Percentiles rank a stretch among this genome's conserved stretches.
These are phyloP conservation scores for Triangularia verruculosa DNA, from an alignment of 2,329 filamentous ascomycete genomes.

Conservation along the genomic window DNA sequence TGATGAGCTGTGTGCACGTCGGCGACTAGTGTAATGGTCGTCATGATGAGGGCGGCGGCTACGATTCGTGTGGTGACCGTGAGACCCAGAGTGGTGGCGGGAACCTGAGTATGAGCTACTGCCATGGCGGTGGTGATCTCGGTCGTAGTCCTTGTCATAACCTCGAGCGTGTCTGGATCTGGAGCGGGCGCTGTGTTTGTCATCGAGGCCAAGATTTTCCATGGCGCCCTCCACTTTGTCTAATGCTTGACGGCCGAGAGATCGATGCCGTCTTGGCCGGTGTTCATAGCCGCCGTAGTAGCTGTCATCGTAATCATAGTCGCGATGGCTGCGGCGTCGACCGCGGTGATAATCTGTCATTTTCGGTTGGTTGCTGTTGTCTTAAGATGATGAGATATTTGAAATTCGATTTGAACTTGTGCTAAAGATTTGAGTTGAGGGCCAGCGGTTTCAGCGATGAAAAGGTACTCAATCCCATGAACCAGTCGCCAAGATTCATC, in stretches of 20 bases:
- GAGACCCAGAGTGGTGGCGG: constrained; percentile 3
- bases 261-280: constrained; percentile 21
- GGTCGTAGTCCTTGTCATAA: constrained; percentile 8
- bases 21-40: neutral
- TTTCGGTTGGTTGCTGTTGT: constrained; percentile 11
- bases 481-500: neutral
- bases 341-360: constrained; percentile 19
- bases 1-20: constrained; percentile 9
- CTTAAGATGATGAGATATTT: neutral
- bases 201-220: constrained; percentile 12
- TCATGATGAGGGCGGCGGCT: constrained; percentile 3
- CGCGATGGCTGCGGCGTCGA: constrained; percentile 9
- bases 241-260: constrained; percentile 22
- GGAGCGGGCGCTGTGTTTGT: neutral
- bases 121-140: constrained; percentile 4
- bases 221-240: constrained; percentile 23
- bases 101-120: neutral
- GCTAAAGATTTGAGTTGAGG: neutral
- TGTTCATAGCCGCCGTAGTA: constrained; percentile 16
- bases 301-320: constrained; percentile 15
- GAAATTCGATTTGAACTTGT: neutral
- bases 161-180: constrained; percentile 6
- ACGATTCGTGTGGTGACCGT: neutral
- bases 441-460: neutral
- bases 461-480: neutral